Conservation (phyloP, 164 flowering plant species). For the Buxus sempervirens region DNA sequence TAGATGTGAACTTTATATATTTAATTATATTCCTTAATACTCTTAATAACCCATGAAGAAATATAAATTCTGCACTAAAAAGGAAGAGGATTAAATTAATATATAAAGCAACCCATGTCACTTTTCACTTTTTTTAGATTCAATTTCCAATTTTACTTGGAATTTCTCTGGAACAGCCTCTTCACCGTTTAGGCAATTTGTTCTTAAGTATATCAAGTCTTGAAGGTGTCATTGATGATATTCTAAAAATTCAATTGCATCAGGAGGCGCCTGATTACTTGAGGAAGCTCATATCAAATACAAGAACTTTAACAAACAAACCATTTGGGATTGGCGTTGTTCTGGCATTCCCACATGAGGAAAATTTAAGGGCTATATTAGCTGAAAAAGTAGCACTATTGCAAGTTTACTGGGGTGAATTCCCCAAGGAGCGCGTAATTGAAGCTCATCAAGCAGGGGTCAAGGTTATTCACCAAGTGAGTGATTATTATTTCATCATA, state of each 20-base stretch:
- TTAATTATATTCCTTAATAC: no score
- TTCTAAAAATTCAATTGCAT: constrained; percentile 5
- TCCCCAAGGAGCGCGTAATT: constrained; percentile 54
- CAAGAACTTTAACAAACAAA: constrained; percentile 64
- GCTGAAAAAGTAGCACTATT: constrained; percentile 76
- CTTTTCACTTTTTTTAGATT: no score
- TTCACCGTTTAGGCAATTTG: no score
- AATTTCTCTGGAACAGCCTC: no score
- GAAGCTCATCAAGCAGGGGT: constrained; percentile 82
- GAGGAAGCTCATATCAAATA: constrained; percentile 73
- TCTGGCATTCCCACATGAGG: constrained; percentile 75
- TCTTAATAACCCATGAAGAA: no score
- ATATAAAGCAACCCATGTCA: no score
- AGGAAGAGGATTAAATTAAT: no score
- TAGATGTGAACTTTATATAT: no score
- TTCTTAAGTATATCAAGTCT: no score
- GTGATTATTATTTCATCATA: constrained; percentile 10
- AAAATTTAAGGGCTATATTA: constrained; percentile 64
- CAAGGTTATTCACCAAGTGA: constrained; percentile 82
- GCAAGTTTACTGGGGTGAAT: constrained; percentile 88
- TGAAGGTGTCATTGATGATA: neutral
- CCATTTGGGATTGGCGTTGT: constrained; percentile 87
- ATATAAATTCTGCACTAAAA: no score
- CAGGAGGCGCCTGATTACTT: constrained; percentile 81
- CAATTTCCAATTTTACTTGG: no score